Evolutionary conservation across 257 asterid genomes (phyloP), one percentile per base, ranked within the genome.

Genomic region (Petrea volubilis): DNA sequence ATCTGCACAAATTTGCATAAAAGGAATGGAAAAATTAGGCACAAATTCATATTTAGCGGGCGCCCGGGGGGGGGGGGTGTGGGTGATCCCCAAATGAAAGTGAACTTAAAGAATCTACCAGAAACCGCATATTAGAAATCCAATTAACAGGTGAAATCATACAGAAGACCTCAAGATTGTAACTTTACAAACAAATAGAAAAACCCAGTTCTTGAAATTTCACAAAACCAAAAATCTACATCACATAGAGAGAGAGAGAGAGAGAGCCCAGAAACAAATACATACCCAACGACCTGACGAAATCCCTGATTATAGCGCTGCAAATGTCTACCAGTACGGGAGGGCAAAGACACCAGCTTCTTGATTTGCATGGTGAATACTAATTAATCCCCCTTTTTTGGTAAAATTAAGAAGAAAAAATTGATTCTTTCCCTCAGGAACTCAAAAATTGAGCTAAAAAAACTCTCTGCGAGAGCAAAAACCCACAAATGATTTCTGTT

Each of bases 231-330:
- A 18, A 18, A 23, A 27, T 55, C 14, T 25, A 13, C 5, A 61
- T 18, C 36, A 56, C 11, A 11, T 9, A 20, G 25, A 56, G 18
- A 65, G 61, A n/a, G n/a, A n/a, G n/a, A n/a, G n/a, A n/a, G n/a
- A n/a, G 8, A 28, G 36, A 66, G 14, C 46, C 6, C 8, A 38
- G 14, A 40, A 17, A 20, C 11, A 72, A 49, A 77, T 38, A 77
- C 93, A n/a, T 85, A 89, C 96, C 96, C 96, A 66, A 89, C 96
- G 80, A 89, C 96, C 64, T 79, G 92, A 20, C 96, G 93, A 70
- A 80, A 77, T 17, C 93, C 96, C 68, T 85, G 78, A 66, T 85
- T 89, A 44, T 81, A 89, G 5, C 96, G 85, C 84, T 89, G 96
- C 86, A 89, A 76, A 72, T 83, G 88, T 65, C 96, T 80, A 6